phyloP scores from a whole-genome alignment of 768 basidiomycete species.

The Phanerodontia chrysosporium region DNA sequence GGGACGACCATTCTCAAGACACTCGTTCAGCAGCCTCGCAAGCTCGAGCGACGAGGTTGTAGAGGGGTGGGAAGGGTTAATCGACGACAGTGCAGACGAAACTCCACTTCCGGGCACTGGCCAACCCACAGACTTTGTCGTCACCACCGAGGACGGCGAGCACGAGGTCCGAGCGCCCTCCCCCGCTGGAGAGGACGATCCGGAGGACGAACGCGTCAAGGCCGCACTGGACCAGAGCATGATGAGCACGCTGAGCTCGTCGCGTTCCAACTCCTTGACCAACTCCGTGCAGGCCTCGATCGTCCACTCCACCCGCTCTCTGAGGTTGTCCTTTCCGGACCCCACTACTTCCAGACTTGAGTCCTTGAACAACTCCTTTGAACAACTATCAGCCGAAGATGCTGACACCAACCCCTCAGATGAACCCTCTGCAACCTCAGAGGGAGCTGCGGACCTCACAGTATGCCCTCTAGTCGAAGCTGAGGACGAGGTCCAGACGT shows the following conservation, averaged over 20 bases:
- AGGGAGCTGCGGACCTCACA: constrained; percentile 29
- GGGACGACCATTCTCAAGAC: constrained; percentile 55
- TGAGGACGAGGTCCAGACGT: constrained; percentile 23
- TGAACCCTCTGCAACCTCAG: background rate
- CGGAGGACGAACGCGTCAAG: constrained; percentile 64
- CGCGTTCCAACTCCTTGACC: constrained; percentile 60
- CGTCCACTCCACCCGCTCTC: constrained; percentile 57
- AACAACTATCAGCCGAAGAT: constrained; percentile 39
- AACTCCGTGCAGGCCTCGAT: constrained; percentile 39
- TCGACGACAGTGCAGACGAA: constrained; percentile 59
- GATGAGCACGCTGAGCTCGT: constrained; percentile 72
- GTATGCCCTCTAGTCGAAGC: constrained; percentile 33
- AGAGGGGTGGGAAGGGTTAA: constrained; percentile 76
- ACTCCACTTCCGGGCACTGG: constrained; percentile 17
- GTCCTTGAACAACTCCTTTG: constrained; percentile 51
- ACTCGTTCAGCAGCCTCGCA: constrained; percentile 64
- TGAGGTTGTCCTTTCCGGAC: constrained; percentile 80
- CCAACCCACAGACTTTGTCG: constrained; percentile 13
- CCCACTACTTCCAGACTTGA: constrained; percentile 69
- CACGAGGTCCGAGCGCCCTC: constrained; percentile 18
- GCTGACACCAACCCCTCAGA: constrained; percentile 24
- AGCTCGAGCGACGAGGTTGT: constrained; percentile 68
- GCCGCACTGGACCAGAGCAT: constrained; percentile 81
- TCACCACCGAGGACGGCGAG: constrained; percentile 1
- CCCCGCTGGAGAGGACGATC: constrained; percentile 32